These are phyloP conservation scores for Jatropha multifida DNA, from an alignment of 441 rosid genomes.

Conservation along the genomic window DNA sequence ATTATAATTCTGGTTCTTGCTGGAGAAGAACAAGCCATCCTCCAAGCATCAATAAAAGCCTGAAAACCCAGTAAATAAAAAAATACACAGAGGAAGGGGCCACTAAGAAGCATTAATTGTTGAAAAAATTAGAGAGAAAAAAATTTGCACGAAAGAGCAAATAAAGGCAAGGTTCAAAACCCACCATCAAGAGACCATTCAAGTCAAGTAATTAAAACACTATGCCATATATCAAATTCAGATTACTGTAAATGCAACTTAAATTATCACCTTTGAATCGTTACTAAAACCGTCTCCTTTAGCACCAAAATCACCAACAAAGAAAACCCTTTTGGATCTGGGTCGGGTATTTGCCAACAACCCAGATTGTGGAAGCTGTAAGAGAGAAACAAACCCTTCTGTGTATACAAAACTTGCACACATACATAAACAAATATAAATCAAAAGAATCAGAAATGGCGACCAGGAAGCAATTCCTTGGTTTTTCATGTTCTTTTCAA, in stretches of 20 bases:
- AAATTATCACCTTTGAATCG: slow-evolving; percentile 60
- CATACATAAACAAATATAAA: slow-evolving; percentile 8
- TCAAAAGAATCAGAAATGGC: slow-evolving; percentile 12
- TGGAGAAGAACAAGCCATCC: slow-evolving; percentile 65
- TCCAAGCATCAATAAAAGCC: slow-evolving; percentile 76
- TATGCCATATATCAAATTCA: neutral
- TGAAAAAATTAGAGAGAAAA: neutral
- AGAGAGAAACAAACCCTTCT: slow-evolving; percentile 50
- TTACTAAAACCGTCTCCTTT: slow-evolving; percentile 64
- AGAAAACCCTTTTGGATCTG: slow-evolving; percentile 55
- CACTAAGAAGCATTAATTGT: neutral
- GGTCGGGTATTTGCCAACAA: slow-evolving; percentile 33
- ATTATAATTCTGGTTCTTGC: slow-evolving; percentile 49
- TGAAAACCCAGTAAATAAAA: slow-evolving; percentile 29
- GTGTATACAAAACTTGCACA: slow-evolving; percentile 31
- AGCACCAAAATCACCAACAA: slow-evolving; percentile 66
- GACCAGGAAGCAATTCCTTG: slow-evolving; percentile 21
- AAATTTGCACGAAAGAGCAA: too few relatives aligned
- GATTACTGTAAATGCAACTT: neutral
- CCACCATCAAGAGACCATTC: neutral
- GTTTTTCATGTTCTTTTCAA: slow-evolving; percentile 25
- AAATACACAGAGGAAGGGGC: neutral
- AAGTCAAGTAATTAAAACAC: neutral
- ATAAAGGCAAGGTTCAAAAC: neutral
- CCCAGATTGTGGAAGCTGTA: slow-evolving; percentile 55